Evolutionary conservation across 148 eudicot species (phyloP).

Genomic region (Persicaria tinctoria): DNA sequence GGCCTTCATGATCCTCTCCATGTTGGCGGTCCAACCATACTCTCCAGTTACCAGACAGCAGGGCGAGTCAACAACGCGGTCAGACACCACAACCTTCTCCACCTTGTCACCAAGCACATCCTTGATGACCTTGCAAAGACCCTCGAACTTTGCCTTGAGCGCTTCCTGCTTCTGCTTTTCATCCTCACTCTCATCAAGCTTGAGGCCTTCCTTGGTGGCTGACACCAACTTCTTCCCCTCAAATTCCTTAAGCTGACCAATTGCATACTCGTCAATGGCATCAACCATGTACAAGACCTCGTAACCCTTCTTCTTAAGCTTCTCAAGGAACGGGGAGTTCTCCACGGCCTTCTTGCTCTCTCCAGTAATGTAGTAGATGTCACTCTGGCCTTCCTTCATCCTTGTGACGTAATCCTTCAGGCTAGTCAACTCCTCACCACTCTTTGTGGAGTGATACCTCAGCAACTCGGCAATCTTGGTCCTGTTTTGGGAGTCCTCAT

Average conservation of each 20-base stretch:
- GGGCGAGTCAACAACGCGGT: constrained; percentile 20
- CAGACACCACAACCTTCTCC: constrained; percentile 22
- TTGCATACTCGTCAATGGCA: constrained; percentile 24
- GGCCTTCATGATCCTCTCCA: constrained; percentile 31
- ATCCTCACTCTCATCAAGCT: constrained; percentile 23
- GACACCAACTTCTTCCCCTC: constrained; percentile 28
- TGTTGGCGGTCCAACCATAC: constrained; percentile 29
- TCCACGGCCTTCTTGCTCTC: constrained; percentile 26
- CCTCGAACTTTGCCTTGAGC: constrained; percentile 19
- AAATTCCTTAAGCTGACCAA: constrained; percentile 22
- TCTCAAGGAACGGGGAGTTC: constrained; percentile 27
- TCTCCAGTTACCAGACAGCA: constrained; percentile 25
- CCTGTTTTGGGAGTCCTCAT: constrained; percentile 26
- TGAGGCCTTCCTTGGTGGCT: constrained; percentile 24
- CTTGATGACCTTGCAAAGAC: constrained; percentile 26
- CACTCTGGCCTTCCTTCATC: constrained; percentile 28
- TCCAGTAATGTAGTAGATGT: constrained; percentile 22
- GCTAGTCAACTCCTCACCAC: constrained; percentile 26
- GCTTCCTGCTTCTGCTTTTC: constrained; percentile 21
- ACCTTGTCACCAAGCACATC: constrained; percentile 24
- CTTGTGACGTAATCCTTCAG: constrained; percentile 27
- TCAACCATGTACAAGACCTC: constrained; percentile 29
- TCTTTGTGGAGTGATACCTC: constrained; percentile 23
- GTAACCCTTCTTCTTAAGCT: constrained; percentile 22
- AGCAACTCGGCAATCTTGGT: constrained; percentile 25